Conservation (phyloP, 2,329 filamentous ascomycete species). For the Trichoderma sp. region DNA sequence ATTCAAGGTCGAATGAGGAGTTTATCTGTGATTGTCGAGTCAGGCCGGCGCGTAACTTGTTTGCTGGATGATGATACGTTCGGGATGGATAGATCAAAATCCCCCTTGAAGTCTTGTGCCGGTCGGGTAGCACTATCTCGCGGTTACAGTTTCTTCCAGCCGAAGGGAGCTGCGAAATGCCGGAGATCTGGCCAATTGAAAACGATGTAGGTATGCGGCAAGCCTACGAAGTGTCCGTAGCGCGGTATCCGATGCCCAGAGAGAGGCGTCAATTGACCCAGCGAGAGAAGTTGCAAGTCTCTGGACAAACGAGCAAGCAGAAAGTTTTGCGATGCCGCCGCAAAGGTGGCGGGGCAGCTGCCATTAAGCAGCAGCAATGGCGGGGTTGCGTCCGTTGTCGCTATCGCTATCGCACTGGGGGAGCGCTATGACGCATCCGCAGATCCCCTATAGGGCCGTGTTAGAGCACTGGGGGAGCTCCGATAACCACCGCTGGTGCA, state of each 20-base stretch:
- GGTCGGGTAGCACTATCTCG: not conserved
- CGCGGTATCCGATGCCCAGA: not conserved
- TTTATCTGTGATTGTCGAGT: not conserved
- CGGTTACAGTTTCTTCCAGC: not conserved
- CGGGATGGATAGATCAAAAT: not conserved
- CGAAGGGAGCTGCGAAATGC: not conserved
- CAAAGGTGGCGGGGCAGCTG: constrained; percentile 13
- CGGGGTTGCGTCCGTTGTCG: constrained; percentile 22
- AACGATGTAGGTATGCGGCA: not conserved
- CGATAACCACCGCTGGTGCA: not conserved
- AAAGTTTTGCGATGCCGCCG: constrained; percentile 13
- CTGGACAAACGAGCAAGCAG: not conserved
- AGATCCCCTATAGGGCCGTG: not conserved
- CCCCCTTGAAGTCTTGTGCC: not conserved
- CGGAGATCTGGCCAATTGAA: not conserved
- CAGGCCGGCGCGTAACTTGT: not conserved
- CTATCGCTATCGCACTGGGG: not conserved
- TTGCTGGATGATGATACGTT: not conserved
- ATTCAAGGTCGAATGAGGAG: not conserved
- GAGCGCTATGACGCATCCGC: constrained; percentile 8
- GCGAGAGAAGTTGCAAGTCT: not conserved
- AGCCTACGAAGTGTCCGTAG: not conserved
- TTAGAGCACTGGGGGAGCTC: not conserved
- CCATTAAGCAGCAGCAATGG: not conserved
- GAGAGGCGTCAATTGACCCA: not conserved